Evolutionary conservation across 306 rosid species (phyloP), one percentile per base, ranked within the genome.

Genomic region (Pyrus communis): DNA sequence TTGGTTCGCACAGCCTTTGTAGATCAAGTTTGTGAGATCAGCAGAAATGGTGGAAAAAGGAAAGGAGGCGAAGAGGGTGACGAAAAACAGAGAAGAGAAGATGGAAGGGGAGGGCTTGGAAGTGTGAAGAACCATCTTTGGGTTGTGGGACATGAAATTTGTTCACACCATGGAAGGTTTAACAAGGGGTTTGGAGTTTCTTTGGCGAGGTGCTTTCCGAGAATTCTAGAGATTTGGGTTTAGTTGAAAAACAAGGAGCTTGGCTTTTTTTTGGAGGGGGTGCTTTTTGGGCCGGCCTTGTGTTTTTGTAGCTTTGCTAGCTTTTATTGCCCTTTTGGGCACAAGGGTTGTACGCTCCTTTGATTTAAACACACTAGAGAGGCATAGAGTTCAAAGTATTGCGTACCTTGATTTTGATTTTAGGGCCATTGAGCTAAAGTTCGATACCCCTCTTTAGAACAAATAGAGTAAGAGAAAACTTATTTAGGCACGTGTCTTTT

Each of bases 1-100:
- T 69, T 94, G 96, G 19, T 75, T 70, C 0, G 97, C 84, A 70
- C 98, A 94, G 58, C 98, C 97, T 33, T 86, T 91, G 88, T 83
- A 94, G 2, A 94, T 82, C 71, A 94, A 77, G 73, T 75, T 83
- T 28, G 91, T 84, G 79, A 69, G 70, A 22, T 88, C 94, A 3
- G 82, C 45, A 17, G 86, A 58, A n/a, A 85, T 78, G 17, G n/a
- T 4, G 38, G 11, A 3, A 23, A 19, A 21, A 7, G 78, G 70
- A 33, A 63, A 51, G 61, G 43, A 43, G 35, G 61, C 8, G 25
- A 74, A 13, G 46, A 61, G 9, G 46, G 60, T 45, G 82, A 67
- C 14, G 70, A 71, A 63, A 33, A 78, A 22, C 25, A 85, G 69
- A 75, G 45, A 15, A 18, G 85, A 59, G 23, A 65, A 79, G 25